These are phyloP conservation scores for Quercus berberidifolia DNA, from an alignment of 306 rosid genomes.

Conservation along the genomic window DNA sequence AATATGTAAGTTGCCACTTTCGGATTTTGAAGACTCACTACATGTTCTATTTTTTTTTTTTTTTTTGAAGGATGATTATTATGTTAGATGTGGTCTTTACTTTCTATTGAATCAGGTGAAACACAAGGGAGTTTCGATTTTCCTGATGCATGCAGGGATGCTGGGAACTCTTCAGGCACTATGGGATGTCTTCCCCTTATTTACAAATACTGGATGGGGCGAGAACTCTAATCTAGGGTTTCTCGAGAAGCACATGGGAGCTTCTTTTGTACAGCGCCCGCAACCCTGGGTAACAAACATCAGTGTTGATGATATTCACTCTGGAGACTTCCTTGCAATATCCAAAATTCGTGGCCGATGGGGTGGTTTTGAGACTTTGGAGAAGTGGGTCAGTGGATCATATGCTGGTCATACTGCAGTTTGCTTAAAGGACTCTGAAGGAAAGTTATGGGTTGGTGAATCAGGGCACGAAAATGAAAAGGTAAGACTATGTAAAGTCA, in stretches of 20 bases:
- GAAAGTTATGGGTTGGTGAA: conserved; percentile 96
- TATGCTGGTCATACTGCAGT: conserved; percentile 96
- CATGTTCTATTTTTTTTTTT: not conserved
- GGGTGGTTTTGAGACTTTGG: conserved; percentile 96
- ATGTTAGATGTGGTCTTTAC: conserved; percentile 13
- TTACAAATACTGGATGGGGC: conserved; percentile 90
- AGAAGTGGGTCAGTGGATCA: conserved; percentile 97
- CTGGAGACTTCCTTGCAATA: conserved; percentile 94
- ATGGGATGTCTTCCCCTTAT: conserved; percentile 83
- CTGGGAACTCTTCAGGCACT: conserved; percentile 82
- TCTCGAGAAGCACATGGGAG: conserved; percentile 84
- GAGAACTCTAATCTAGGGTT: conserved; percentile 74
- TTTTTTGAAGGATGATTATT: conserved; percentile 12
- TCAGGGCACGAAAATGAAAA: conserved; percentile 83
- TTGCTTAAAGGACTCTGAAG: conserved; percentile 83
- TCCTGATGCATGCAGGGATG: conserved; percentile 94
- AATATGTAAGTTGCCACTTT: conserved; percentile 69
- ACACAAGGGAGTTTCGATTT: conserved; percentile 75
- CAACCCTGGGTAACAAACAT: conserved; percentile 83
- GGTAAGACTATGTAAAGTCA: conserved; percentile 38
- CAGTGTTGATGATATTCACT: conserved; percentile 71
- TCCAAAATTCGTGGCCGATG: conserved; percentile 96
- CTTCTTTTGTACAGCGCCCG: conserved; percentile 67
- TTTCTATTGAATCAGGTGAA: conserved; percentile 59
- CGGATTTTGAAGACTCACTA: not conserved